Percentiles rank a stretch among this genome's conserved stretches.
Conservation (phyloP, 805 yeast genomes). For the Cyberlindnera lachancei region DNA sequence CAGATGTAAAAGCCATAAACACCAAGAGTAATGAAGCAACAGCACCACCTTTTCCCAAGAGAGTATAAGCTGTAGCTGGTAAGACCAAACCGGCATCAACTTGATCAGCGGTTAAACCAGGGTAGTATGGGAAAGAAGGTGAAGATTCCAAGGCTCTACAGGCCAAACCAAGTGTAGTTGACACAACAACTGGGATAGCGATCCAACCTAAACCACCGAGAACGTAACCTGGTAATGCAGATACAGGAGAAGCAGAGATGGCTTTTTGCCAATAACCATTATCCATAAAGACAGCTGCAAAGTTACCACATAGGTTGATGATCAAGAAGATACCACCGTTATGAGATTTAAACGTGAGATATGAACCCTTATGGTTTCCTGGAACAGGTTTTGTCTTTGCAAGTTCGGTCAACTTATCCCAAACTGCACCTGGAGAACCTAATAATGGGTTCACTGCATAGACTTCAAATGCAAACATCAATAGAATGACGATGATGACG, state of each 20-base stretch:
- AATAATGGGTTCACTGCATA: constrained; percentile 61
- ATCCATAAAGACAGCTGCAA: constrained; percentile 82
- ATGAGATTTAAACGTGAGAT: constrained; percentile 78
- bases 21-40: constrained; percentile 71
- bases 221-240: constrained; percentile 82
- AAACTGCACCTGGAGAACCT: constrained; percentile 80
- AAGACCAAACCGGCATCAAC: constrained; percentile 76
- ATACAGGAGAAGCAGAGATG: constrained; percentile 74
- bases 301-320: constrained; percentile 82
- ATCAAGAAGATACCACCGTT: constrained; percentile 87
- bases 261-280: constrained; percentile 89
- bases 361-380: constrained; percentile 83
- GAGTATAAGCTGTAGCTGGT: constrained; percentile 64
- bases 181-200: constrained; percentile 76
- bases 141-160: constrained; percentile 64
- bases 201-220: constrained; percentile 89
- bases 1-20: constrained; percentile 90
- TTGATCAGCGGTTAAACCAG: constrained; percentile 58
- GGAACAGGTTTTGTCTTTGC: constrained; percentile 56
- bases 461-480: constrained; percentile 74
- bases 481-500: constrained; percentile 65
- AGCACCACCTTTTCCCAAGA: constrained; percentile 85
- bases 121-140: constrained; percentile 76
- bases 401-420: constrained; percentile 59
- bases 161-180: constrained; percentile 84